phyloP scores from a whole-genome alignment of 805 yeast genomes.

The Saccharomycopsis sp. region DNA sequence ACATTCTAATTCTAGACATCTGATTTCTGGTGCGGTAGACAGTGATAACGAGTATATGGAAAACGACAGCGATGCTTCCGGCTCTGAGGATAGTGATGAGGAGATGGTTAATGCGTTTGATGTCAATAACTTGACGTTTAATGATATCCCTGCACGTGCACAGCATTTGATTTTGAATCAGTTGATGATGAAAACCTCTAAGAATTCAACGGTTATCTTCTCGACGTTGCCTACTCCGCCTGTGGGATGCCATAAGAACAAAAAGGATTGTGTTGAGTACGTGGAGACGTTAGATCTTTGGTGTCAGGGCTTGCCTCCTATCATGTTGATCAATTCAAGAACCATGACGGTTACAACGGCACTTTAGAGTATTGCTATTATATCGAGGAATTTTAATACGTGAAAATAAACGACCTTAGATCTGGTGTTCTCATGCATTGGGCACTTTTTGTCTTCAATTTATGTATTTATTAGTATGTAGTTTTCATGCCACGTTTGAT shows the following conservation, averaged over 20 bases:
- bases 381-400: no score
- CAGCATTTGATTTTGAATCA: constrained; percentile 88
- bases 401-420: no score
- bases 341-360: constrained; percentile 96
- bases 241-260: constrained; percentile 70
- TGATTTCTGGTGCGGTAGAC: not conserved
- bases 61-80: constrained; percentile 21
- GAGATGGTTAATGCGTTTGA: constrained; percentile 26
- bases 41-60: not conserved
- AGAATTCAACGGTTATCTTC: constrained; percentile 65
- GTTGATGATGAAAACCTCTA: constrained; percentile 62
- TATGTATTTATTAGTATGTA: no score
- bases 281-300: constrained; percentile 70
- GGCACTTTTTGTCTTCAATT: no score
- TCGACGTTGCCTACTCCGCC: constrained; percentile 88
- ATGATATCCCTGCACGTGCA: constrained; percentile 85
- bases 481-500: no score
- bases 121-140: constrained; percentile 48
- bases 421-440: no score
- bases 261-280: constrained; percentile 65
- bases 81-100: constrained; percentile 25
- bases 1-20: not conserved
- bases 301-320: constrained; percentile 79
- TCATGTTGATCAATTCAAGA: constrained; percentile 77
- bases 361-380: constrained; percentile 39